Conservation (phyloP, 345 rosid species). For the Bruguiera gymnorhiza region DNA sequence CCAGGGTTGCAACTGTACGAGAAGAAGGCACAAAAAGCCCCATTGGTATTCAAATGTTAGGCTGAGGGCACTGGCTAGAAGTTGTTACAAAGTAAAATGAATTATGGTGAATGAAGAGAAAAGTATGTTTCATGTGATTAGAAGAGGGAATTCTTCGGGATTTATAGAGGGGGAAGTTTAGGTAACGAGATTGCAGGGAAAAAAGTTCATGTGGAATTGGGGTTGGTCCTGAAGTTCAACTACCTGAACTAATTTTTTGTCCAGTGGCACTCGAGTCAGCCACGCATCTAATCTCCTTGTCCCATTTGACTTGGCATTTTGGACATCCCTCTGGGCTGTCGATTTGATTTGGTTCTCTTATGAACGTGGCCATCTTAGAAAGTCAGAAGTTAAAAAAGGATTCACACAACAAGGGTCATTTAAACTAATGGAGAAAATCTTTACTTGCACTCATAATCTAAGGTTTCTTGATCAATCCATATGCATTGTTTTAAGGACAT, state of each 20-base stretch:
- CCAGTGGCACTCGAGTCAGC: conserved; percentile 4
- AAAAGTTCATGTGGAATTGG: conserved; percentile 18
- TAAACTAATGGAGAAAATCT: not conserved
- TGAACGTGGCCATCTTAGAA: not conserved
- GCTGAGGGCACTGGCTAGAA: not conserved
- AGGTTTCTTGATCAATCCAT: too few species aligned
- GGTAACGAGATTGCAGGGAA: conserved; percentile 19
- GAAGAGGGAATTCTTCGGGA: conserved; percentile 4
- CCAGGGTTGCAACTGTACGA: conserved; percentile 3
- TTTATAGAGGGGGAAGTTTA: conserved; percentile 32
- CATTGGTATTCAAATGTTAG: conserved; percentile 16
- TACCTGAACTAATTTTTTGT: conserved; percentile 32
- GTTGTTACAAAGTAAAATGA: not conserved
- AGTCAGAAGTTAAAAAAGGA: not conserved
- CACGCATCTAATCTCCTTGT: conserved; percentile 7
- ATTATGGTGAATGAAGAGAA: not conserved
- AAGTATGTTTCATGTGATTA: conserved; percentile 9
- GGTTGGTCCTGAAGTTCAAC: conserved; percentile 63
- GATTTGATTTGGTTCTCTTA: not conserved
- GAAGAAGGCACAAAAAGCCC: conserved; percentile 9
- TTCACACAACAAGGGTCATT: not conserved
- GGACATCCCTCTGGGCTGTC: not conserved
- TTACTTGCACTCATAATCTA: too few species aligned
- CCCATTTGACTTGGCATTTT: conserved; percentile 15
- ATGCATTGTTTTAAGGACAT: too few species aligned